These are phyloP conservation scores for Crataegus laevigata DNA, from an alignment of 306 rosid species.

Conservation along the genomic window DNA sequence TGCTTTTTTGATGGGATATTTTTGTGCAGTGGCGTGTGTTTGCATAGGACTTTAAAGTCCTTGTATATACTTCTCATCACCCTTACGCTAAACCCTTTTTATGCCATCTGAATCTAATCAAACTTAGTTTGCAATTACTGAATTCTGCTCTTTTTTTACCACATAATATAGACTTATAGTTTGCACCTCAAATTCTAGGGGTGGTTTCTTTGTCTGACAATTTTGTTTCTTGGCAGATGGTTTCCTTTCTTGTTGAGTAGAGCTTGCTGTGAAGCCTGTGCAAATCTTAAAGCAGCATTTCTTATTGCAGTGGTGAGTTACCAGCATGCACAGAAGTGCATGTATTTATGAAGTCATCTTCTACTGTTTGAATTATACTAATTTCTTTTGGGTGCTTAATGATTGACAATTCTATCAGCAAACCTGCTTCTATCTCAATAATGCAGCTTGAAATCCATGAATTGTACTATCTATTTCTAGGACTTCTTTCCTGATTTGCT, in stretches of 20 bases:
- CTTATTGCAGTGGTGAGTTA: conserved; percentile 91
- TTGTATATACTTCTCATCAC: not conserved
- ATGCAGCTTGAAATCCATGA: not conserved
- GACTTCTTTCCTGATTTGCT: not conserved
- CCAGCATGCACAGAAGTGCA: not conserved
- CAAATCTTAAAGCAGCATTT: conserved; percentile 98
- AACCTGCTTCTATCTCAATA: not conserved
- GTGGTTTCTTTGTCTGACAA: conserved; percentile 16
- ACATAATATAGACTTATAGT: not conserved
- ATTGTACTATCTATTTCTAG: not conserved
- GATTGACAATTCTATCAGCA: not conserved
- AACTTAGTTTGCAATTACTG: not conserved
- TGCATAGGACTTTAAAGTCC: not conserved
- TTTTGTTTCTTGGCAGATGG: conserved; percentile 57
- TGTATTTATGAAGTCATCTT: not conserved
- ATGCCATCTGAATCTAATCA: not conserved
- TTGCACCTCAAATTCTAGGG: not conserved
- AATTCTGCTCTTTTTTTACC: not conserved
- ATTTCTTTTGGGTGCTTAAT: not conserved
- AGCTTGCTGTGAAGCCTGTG: conserved; percentile 99
- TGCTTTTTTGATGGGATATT: not conserved
- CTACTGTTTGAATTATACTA: not conserved
- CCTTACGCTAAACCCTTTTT: not conserved
- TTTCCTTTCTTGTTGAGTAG: conserved; percentile 78
- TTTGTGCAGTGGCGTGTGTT: not conserved